Evolutionary conservation across 768 basidiomycete genomes (phyloP), one percentile per base, ranked within the genome.

Genomic region (Amanita thiersii): DNA sequence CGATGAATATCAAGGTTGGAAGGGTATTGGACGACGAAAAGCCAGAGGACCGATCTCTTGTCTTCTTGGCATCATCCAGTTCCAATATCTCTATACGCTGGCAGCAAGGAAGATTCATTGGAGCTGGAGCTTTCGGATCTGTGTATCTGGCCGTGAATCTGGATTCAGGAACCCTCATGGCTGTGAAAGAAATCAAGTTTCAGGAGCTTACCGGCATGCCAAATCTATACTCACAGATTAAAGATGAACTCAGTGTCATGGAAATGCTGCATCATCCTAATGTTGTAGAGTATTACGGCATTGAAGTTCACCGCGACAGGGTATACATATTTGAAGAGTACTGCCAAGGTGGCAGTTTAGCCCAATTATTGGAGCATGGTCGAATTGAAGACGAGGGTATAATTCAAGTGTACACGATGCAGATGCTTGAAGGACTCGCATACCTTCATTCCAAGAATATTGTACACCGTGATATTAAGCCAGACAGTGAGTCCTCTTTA

Each of bases 301-400:
- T 99, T 51, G 96, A 99, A 62, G 94, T 98, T 2, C 94, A 97
- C 58, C 85, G 94, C 10, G 94, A 97, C 66, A 92, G 93, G 63
- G 91, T 98, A 12, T 98, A 94, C 64, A 97, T 98, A 47, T 98
- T 98, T 59, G 93, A 98, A 61, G 94, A 98, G 62, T 99, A 86
- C 59, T 99, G 96, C 57, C 86, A 93, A 53, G 92, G 92, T 28
- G 96, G 96, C 5, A 94, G 91, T 60, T 61, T 99, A 46, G 90
- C 86, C 1, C 73, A 86, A 17, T 62, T 96, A 32, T 64, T 97
- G 45, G 93, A 94, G 55, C 86, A 90, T 56, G 96, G 96, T 2
- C 70, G 91, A 39, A 91, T 99, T 47, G 96, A 97, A 56, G 93
- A 98, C 56, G 96, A 99, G 61, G 81, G 87, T 45, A 87, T 98